These are phyloP conservation scores for Penicillium pancosmium DNA, from an alignment of 495 filamentous ascomycete species.

Conservation along the genomic window DNA sequence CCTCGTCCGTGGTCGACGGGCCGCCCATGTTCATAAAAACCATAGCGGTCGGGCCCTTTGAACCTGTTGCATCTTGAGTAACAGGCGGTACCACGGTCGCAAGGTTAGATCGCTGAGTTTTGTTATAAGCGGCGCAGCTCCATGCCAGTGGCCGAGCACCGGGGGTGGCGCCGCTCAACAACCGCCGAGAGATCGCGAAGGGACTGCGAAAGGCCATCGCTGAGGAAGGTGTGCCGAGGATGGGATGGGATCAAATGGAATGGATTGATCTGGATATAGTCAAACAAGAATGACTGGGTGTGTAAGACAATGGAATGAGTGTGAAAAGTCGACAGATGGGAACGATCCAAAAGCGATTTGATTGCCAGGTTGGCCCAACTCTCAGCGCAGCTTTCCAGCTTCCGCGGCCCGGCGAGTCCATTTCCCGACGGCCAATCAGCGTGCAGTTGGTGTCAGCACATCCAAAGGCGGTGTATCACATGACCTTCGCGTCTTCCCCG, in stretches of 20 bases:
- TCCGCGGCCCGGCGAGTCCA: conserved; percentile 7
- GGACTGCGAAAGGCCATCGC: conserved; percentile 44
- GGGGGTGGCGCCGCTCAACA: conserved; percentile 26
- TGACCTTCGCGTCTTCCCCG: conserved; percentile 44
- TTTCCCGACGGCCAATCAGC: conserved; percentile 25
- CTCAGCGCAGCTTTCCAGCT: neutral
- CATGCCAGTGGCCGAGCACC: conserved; percentile 26
- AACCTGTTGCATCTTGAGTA: conserved; percentile 64
- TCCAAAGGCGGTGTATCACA: conserved; percentile 28
- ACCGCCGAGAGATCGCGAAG: conserved; percentile 34
- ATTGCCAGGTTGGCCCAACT: neutral
- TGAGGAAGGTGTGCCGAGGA: neutral
- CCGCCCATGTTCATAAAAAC: conserved; percentile 99
- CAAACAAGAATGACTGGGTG: neutral
- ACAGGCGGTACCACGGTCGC: conserved; percentile 75
- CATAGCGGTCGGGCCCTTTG: conserved; percentile 84
- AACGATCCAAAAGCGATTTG: too few species aligned
- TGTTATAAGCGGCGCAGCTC: conserved; percentile 29
- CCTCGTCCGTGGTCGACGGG: conserved; percentile 84
- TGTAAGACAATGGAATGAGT: too few species aligned
- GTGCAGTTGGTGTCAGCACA: conserved; percentile 30
- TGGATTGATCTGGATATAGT: neutral
- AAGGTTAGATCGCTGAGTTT: conserved; percentile 39
- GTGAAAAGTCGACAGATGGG: too few species aligned
- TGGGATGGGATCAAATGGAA: neutral